A percentile compares a stretch with the other conserved stretches of the same genome.
Conservation (phyloP, 352 stramenopile genomes). For the Phytophthora megakarya region DNA sequence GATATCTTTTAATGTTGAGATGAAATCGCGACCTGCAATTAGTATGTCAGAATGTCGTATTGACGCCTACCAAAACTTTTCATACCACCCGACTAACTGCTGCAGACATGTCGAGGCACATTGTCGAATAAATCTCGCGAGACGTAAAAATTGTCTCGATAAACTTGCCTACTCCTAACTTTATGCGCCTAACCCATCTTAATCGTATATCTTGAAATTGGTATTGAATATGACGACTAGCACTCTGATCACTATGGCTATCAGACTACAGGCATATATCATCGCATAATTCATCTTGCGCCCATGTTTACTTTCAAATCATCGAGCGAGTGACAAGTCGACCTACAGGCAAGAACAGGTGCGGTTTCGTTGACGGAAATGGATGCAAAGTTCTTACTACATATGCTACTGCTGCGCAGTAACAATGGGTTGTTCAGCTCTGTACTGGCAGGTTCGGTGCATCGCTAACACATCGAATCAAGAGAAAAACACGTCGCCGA, state of each 20-base stretch:
- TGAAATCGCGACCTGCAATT: no score
- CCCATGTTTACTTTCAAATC: conserved; percentile 2
- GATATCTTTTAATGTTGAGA: no score
- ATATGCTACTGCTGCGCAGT: not conserved
- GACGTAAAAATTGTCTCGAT: conserved; percentile 10
- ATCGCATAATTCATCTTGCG: not conserved
- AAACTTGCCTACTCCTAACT: no score
- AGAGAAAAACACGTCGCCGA: conserved; percentile 2
- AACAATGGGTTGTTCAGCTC: conserved; percentile 4
- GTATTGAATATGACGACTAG: no score
- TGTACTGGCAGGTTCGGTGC: conserved; percentile 4
- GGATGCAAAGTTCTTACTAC: no score
- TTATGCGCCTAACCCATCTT: no score
- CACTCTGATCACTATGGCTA: conserved; percentile 1
- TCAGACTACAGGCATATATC: conserved; percentile 1
- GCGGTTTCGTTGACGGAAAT: no score
- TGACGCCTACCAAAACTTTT: conserved; percentile 13
- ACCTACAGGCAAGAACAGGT: not conserved
- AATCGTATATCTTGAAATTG: no score
- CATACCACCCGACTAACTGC: conserved; percentile 8
- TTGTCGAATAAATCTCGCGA: not conserved
- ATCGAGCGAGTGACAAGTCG: not conserved
- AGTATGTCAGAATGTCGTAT: no score
- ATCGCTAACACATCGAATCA: not conserved
- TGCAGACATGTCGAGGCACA: conserved; percentile 8